Percentiles rank a stretch among this genome's conserved stretches.
phyloP scores from a whole-genome alignment of 2,329 filamentous ascomycete species.

The Fusarium decemcellulare region DNA sequence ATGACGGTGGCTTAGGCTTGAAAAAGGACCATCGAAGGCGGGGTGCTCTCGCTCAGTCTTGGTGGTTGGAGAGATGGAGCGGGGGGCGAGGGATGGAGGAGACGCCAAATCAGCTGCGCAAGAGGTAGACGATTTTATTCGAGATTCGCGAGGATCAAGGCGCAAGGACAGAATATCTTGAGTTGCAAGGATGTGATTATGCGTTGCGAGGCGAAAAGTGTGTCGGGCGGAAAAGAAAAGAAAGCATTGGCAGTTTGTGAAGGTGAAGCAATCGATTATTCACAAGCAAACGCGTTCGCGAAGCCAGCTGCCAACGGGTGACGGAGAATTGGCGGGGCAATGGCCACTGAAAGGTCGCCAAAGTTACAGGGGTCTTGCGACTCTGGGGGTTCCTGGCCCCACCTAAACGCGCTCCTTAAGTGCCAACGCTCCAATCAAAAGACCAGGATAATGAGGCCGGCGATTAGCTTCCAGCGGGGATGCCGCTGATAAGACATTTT shows the following conservation, averaged over 20 bases:
- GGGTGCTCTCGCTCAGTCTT: neutral
- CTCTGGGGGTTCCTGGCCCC: conserved; percentile 1
- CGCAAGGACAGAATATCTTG: too few species aligned
- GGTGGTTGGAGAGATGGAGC: conserved; percentile 1
- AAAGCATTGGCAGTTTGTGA: neutral
- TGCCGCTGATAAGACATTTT: conserved; percentile 32
- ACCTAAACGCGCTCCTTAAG: conserved; percentile 33
- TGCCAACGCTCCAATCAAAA: conserved; percentile 29
- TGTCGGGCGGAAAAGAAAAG: neutral
- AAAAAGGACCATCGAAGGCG: conserved; percentile 31
- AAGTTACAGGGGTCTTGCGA: conserved; percentile 11
- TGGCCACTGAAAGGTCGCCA: conserved; percentile 19
- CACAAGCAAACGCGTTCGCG: conserved; percentile 36
- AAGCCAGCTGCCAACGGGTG: neutral
- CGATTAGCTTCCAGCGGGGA: conserved; percentile 26
- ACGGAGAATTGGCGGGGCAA: conserved; percentile 30
- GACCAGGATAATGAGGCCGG: conserved; percentile 18
- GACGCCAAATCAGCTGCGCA: neutral
- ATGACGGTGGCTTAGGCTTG: conserved; percentile 45
- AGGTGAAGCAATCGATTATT: neutral
- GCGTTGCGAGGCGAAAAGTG: neutral
- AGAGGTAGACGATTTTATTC: conserved; percentile 3
- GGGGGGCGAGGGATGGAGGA: neutral
- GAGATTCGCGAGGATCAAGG: neutral
- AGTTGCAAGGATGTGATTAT: neutral